Base-by-base conservation (phyloP, 202 grass and related monocot genomes). In the Setaria viridis region DNA sequence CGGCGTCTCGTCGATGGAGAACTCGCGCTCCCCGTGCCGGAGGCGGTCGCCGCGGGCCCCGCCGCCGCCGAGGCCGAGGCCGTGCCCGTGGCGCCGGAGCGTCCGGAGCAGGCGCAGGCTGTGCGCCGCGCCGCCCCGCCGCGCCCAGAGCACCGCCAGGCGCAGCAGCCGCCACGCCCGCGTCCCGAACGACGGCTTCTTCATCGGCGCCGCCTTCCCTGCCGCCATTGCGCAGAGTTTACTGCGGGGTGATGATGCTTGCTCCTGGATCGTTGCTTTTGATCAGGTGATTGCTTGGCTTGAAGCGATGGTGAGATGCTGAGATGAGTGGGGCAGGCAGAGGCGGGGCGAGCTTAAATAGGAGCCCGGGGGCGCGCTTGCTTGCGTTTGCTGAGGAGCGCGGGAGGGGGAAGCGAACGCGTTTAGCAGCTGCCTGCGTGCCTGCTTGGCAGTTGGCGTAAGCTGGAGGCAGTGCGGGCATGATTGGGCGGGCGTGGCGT, bases 1-100 rank as follows among this genome's bases (percentile, higher is more conserved):
- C 2, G 93, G 97, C 9, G 93, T 99, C 62, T 99, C 93, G 13
- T 99, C 80, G 77, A 99, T 94, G 57, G 97, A 99, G 90, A 85
- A 96, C 87, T 99, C 86, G 41, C 90, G 88, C 81, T 97, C 90
- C 56, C 90, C 96, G 67, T 64, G 34, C 13, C 59, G 82, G 74
- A 94, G 85, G 15, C 76, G 57, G 51, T 89, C 80, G 47, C 30
- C 7, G 67, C 76, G 71, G 1, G 10, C 59, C 2, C 32, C 35
- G 4, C 59, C 35, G 3, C 59, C 56, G 60, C 14, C 25, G 25
- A 25, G 25, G 25, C 25, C 48, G 58, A 80, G 68, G 47, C 55
- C 45, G 9, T 74, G 39, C 57, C 82, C 70, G 67, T 57, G 74
- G 88, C 77, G 82, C 0, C 89, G 86, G 51, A 92, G 82, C 65